These are phyloP conservation scores for Circinella minor DNA, from an alignment of 371 early-diverging fungal species.

Conservation along the genomic window DNA sequence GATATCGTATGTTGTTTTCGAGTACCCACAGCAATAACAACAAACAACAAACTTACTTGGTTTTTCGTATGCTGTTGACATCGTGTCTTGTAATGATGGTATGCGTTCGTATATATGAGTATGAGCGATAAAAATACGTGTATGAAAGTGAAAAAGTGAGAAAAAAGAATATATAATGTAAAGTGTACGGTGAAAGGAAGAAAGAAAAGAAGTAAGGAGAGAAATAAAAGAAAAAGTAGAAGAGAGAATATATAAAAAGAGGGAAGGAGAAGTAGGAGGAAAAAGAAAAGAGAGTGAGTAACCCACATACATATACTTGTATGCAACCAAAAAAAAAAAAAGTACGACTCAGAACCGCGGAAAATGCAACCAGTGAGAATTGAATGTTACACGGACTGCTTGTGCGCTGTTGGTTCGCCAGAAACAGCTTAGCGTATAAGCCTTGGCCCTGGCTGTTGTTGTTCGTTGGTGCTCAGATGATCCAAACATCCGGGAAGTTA, in stretches of 20 bases:
- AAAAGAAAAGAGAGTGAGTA: too few relatives aligned
- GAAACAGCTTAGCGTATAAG: neutral
- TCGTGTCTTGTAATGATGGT: neutral
- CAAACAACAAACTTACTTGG: constrained; percentile 1
- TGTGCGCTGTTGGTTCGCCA: neutral
- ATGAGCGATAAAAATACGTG: neutral
- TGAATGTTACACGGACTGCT: constrained; percentile 8
- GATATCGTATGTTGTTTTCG: neutral
- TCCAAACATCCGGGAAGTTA: neutral
- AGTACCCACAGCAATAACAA: neutral
- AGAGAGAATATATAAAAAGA: neutral
- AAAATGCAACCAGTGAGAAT: constrained; percentile 1
- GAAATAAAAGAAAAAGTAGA: neutral
- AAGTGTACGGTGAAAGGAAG: neutral
- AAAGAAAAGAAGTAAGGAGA: constrained; percentile 1
- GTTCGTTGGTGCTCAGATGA: neutral
- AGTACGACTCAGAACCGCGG: constrained; percentile 5
- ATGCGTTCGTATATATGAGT: neutral
- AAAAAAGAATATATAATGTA: neutral
- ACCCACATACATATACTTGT: neutral
- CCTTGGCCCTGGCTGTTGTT: constrained; percentile 2
- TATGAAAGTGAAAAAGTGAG: neutral
- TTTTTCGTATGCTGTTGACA: constrained; percentile 2
- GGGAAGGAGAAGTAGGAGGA: neutral
- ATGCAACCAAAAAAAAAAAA: constrained; percentile 1